Conservation (phyloP, 495 filamentous ascomycete species). For the Bombardia bombarda region DNA sequence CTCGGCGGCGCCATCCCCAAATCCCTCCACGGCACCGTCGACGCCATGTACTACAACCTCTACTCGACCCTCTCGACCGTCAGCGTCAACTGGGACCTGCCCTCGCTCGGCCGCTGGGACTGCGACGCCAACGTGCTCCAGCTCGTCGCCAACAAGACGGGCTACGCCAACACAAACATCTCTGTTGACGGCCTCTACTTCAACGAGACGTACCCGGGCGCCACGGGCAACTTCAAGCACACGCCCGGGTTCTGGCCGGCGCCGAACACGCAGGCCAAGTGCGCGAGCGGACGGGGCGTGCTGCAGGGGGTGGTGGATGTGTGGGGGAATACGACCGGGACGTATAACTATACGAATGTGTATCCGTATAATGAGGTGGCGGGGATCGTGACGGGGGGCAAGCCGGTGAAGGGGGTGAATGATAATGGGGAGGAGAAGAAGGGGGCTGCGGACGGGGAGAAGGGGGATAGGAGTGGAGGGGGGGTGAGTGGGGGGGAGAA, state of each 20-base stretch:
- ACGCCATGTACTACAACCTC: constrained; percentile 63
- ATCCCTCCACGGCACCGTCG: constrained; percentile 49
- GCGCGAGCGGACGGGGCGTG: constrained; percentile 28
- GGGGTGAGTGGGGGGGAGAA: no score
- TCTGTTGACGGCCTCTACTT: constrained; percentile 30
- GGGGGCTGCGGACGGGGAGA: no score
- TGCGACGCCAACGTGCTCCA: constrained; percentile 48
- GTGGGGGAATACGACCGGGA: constrained; percentile 26
- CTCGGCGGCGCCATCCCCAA: constrained; percentile 58
- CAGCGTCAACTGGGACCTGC: constrained; percentile 50
- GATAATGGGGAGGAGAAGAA: no score
- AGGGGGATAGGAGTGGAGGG: no score
- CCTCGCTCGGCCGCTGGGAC: constrained; percentile 41
- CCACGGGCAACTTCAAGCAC: constrained; percentile 29
- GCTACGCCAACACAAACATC: constrained; percentile 17
- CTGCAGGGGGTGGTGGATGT: constrained; percentile 27
- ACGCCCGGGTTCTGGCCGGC: constrained; percentile 21
- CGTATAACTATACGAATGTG: constrained; percentile 32
- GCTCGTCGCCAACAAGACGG: constrained; percentile 34
- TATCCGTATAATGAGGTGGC: constrained; percentile 8
- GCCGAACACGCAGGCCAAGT: constrained; percentile 20
- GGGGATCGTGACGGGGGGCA: constrained; percentile 1
- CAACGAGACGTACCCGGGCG: constrained; percentile 42
- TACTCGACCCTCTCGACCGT: constrained; percentile 60
- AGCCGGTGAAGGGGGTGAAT: no score